Conservation (phyloP, 768 basidiomycete genomes). For the Xerocomus potaroensis region DNA sequence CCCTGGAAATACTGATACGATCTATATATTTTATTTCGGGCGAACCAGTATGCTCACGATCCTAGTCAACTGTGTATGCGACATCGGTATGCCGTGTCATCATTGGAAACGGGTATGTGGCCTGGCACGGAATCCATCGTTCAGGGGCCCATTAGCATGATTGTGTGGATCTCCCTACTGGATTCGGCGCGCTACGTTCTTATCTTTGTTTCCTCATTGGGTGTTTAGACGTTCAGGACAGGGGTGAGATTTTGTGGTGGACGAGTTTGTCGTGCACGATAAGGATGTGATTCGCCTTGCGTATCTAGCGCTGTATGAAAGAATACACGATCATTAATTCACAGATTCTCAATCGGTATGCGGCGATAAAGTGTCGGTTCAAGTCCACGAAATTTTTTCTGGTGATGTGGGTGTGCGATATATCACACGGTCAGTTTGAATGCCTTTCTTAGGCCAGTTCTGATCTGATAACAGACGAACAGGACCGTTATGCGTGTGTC, state of each 20-base stretch:
- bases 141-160: slow-evolving; percentile 21
- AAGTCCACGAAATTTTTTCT: too few relatives aligned
- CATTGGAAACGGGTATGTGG: slow-evolving; percentile 11
- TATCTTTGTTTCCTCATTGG: neutral
- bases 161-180: slow-evolving; percentile 15
- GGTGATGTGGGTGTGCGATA: too few relatives aligned
- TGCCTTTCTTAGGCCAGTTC: too few relatives aligned
- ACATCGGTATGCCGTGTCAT: slow-evolving; percentile 25
- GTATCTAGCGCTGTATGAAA: slow-evolving; percentile 23
- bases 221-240: slow-evolving; percentile 11
- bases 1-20: neutral
- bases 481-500: too few relatives aligned
- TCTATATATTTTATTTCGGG: too few relatives aligned
- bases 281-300: slow-evolving; percentile 22
- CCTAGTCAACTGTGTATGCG: slow-evolving; percentile 8
- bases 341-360: neutral
- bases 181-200: neutral
- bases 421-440: too few relatives aligned
- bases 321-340: neutral
- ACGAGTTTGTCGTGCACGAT: slow-evolving; percentile 26
- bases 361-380: too few relatives aligned
- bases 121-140: slow-evolving; percentile 4
- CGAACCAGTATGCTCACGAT: slow-evolving; percentile 17
- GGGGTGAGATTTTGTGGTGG: slow-evolving; percentile 13
- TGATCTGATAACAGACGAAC: too few relatives aligned